Evolutionary conservation across 192 early-diverging fungal species (phyloP).

Genomic region (Coemansia guatemalensis): DNA sequence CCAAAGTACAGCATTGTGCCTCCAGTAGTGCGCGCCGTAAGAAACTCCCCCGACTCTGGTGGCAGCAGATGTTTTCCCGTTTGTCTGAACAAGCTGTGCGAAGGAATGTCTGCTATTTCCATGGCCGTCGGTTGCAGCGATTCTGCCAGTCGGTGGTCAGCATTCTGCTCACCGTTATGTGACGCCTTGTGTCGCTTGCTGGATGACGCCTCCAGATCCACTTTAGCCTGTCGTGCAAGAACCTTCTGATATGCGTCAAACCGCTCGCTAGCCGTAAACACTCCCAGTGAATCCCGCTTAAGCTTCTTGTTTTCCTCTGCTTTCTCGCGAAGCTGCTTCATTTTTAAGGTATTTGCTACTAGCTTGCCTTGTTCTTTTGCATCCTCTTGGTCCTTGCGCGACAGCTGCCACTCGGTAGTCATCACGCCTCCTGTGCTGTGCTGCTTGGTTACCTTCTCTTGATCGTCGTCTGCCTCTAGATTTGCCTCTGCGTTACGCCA

Average conservation of each 20-base stretch:
- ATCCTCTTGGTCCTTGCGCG: slow-evolving; percentile 41
- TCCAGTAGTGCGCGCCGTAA: slow-evolving; percentile 25
- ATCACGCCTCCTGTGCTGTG: background rate
- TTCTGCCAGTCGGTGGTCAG: background rate
- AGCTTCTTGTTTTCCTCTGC: background rate
- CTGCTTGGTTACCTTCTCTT: background rate
- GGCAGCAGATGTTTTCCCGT: background rate
- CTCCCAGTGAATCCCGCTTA: slow-evolving; percentile 1
- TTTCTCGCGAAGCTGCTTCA: background rate
- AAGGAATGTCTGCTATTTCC: background rate
- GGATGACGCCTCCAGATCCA: slow-evolving; percentile 4
- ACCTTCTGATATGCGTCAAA: slow-evolving; percentile 31
- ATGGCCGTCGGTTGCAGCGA: background rate
- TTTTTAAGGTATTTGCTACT: slow-evolving; percentile 13
- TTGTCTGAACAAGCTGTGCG: background rate
- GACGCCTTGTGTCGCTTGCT: slow-evolving; percentile 16
- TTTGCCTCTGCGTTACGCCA: slow-evolving; percentile 12
- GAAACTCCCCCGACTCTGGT: slow-evolving; percentile 42
- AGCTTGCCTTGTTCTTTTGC: slow-evolving; percentile 39
- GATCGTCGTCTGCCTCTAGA: background rate
- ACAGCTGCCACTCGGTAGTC: background rate
- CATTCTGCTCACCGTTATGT: background rate
- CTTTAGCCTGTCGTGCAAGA: slow-evolving; percentile 10
- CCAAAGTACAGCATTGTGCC: slow-evolving; percentile 39
- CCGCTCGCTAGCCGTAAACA: slow-evolving; percentile 26